Conservation (phyloP, 257 asterid genomes). For the Scutellaria minor region DNA sequence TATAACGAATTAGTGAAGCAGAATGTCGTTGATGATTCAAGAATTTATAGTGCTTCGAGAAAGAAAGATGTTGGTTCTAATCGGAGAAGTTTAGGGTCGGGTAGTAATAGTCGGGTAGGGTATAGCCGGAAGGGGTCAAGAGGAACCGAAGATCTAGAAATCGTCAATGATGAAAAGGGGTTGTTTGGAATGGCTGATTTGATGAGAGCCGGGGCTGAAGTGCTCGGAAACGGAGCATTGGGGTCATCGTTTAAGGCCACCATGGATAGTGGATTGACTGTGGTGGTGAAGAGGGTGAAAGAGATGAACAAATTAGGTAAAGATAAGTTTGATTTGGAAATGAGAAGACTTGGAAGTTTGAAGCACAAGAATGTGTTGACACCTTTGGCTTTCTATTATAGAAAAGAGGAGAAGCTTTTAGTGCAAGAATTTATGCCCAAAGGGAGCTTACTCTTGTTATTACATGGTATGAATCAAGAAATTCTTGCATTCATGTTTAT, state of each 20-base stretch:
- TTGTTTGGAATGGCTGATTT: conserved; percentile 65
- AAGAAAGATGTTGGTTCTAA: conserved; percentile 34
- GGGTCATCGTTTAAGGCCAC: conserved; percentile 74
- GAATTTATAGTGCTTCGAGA: not conserved
- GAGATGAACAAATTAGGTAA: conserved; percentile 53
- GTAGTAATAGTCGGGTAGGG: not conserved
- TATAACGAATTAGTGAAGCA: not conserved
- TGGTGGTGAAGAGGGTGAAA: conserved; percentile 73
- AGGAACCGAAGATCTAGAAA: conserved; percentile 42
- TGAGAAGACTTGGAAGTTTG: conserved; percentile 59
- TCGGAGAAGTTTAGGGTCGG: not conserved
- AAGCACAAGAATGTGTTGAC: conserved; percentile 64
- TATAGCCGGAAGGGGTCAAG: conserved; percentile 25
- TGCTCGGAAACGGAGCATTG: conserved; percentile 58
- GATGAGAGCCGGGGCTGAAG: conserved; percentile 79
- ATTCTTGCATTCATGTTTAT: too few species aligned
- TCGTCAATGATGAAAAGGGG: conserved; percentile 55
- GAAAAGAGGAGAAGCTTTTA: conserved; percentile 74
- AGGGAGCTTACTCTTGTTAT: conserved; percentile 55
- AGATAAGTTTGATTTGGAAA: conserved; percentile 62
- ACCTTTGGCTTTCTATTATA: conserved; percentile 67
- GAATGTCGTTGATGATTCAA: conserved; percentile 13
- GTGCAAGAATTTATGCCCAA: conserved; percentile 58
- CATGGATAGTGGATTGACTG: conserved; percentile 55
- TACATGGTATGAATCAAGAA: conserved; percentile 57